Evolutionary conservation across 2,329 filamentous ascomycete genomes (phyloP).

Genomic region (Talaromyces sp.): DNA sequence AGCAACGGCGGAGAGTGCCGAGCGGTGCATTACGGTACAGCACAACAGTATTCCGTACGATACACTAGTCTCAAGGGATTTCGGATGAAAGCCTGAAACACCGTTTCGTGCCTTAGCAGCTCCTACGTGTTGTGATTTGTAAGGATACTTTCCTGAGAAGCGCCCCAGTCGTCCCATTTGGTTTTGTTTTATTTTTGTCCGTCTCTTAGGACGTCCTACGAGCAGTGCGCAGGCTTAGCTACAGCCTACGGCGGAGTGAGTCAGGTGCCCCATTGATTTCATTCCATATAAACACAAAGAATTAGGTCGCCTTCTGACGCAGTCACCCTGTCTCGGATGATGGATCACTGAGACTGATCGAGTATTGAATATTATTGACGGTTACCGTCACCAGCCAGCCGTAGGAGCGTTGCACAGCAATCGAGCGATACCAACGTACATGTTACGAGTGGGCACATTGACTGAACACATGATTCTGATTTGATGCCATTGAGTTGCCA

Average conservation of each 20-base stretch:
- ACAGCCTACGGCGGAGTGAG: not conserved
- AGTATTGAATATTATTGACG: not conserved
- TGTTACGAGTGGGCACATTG: not conserved
- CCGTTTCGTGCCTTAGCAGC: not conserved
- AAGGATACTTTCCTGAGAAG: not conserved
- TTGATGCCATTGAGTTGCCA: not conserved
- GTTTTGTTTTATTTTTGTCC: constrained; percentile 4
- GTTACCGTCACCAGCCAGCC: not conserved
- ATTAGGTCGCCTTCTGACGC: not conserved
- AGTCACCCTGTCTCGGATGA: not conserved
- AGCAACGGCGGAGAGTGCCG: not conserved
- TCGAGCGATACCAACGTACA: not conserved
- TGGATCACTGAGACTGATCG: not conserved
- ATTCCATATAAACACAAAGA: not conserved
- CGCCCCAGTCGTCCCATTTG: not conserved
- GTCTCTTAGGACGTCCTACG: not conserved
- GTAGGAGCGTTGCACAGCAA: constrained; percentile 8
- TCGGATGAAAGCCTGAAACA: constrained; percentile 7
- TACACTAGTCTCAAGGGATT: not conserved
- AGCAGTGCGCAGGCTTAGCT: not conserved
- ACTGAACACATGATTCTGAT: constrained; percentile 3
- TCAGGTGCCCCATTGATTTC: not conserved
- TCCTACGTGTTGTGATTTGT: constrained; percentile 13
- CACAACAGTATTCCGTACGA: not conserved
- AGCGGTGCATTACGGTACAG: not conserved